Base-by-base conservation (phyloP, 1,284 basidiomycete genomes). In the Ustilago lituana region DNA sequence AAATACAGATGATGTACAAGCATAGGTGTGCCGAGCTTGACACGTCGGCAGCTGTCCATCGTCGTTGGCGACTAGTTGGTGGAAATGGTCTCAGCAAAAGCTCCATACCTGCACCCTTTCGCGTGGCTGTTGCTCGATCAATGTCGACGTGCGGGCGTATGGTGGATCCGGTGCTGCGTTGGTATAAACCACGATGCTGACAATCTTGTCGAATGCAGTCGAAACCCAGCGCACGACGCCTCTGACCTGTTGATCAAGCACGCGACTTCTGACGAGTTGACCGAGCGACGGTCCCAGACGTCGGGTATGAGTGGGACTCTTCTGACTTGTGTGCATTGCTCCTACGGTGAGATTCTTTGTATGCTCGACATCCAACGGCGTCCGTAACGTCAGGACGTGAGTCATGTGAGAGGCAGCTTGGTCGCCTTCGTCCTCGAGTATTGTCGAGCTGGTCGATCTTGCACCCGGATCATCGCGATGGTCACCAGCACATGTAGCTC, bases 61-160 rank as follows among this genome's bases (percentile, higher is more conserved):
- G n/a, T n/a, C n/a, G n/a, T n/a, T n/a, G n/a, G n/a, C n/a, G n/a
- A n/a, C n/a, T n/a, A n/a, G n/a, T n/a, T n/a, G n/a, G n/a, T n/a
- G n/a, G n/a, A n/a, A n/a, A n/a, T n/a, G n/a, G 10, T 15, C 5
- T 58, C 45, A 66, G 10, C 44, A 51, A 24, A 76, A 76, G 29
- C 58, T 67, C 74, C 74, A 76, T 7, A 76, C 47, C 56, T 76
- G 74, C 11, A 76, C 62, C 24, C 60, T 53, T 49, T 64, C 61
- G 10, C 49, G 38, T 9, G 38, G 23, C 12, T 67, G 38, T 10
- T 39, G 40, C 12, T 24, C 19, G n/a, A 1, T 33, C 44, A 26
- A 15, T 15, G 6, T n/a, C 20, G 14, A 7, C 15, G n/a, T 29
- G 9, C 5, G 14, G 27, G 22, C 23, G n/a, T 11, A 14, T 11